phyloP scores from a whole-genome alignment of 768 basidiomycete species.

The Mycena galopus region DNA sequence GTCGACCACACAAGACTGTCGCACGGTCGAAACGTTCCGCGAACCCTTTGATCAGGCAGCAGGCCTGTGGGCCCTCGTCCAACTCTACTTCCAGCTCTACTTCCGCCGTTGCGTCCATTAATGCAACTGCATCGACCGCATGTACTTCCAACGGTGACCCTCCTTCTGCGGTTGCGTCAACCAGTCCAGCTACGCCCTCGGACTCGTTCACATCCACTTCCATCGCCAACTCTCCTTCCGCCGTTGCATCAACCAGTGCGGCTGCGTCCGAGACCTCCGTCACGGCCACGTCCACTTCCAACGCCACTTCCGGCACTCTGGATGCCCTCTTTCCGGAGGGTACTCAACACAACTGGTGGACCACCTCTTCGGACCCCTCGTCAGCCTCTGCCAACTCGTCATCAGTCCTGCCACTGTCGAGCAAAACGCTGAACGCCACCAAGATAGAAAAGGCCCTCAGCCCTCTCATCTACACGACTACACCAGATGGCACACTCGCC shows the following conservation, averaged over 20 bases:
- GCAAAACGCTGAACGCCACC: constrained; percentile 59
- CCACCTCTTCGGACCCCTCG: too few relatives aligned
- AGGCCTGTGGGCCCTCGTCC: constrained; percentile 27
- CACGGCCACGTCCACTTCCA: constrained; percentile 34
- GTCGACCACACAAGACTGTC: constrained; percentile 29
- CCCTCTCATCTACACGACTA: constrained; percentile 57
- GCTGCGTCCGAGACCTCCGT: too few relatives aligned
- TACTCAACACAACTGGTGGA: constrained; percentile 55
- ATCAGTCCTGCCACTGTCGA: constrained; percentile 56
- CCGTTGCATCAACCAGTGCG: too few relatives aligned
- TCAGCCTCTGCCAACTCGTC: constrained; percentile 46
- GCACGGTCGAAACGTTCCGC: constrained; percentile 22
- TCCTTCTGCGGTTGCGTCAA: neutral
- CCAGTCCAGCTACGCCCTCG: constrained; percentile 23
- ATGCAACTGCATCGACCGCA: neutral
- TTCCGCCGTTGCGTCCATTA: constrained; percentile 32
- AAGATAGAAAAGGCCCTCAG: constrained; percentile 51
- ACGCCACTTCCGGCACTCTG: constrained; percentile 39
- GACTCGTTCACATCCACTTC: constrained; percentile 37
- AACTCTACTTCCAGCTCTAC: constrained; percentile 26
- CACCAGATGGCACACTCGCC: constrained; percentile 64
- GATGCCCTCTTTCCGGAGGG: constrained; percentile 57
- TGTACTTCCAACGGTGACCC: constrained; percentile 5
- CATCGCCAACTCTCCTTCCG: constrained; percentile 30
- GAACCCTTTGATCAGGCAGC: constrained; percentile 6